Evolutionary conservation across 73 alveolate genomes (phyloP).

Genomic region (Uronychia setigera): DNA sequence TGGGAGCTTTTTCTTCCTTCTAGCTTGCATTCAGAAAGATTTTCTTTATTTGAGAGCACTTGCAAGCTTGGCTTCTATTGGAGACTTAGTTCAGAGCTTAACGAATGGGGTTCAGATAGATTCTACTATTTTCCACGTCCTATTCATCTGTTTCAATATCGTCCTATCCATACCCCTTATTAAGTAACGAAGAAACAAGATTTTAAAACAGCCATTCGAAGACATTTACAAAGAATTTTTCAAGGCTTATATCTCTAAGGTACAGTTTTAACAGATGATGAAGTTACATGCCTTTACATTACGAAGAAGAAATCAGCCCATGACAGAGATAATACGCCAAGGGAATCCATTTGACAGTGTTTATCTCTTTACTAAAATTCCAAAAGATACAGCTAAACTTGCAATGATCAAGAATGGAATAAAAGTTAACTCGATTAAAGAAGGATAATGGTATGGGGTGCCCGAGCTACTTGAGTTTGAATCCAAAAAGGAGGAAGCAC

Average conservation of each 20-base stretch:
- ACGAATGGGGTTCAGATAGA: not conserved
- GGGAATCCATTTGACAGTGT: conserved; percentile 19
- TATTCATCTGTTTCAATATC: not conserved
- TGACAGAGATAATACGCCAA: not conserved
- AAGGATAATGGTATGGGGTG: conserved; percentile 14
- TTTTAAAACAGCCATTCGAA: not conserved
- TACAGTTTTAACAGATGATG: not conserved
- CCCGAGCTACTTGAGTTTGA: conserved; percentile 13
- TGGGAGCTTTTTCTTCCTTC: not conserved
- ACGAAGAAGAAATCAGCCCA: conserved; percentile 2
- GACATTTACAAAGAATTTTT: not conserved
- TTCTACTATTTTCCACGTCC: not conserved
- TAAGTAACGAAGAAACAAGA: not conserved
- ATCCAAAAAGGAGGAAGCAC: not conserved
- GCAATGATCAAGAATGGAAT: not conserved
- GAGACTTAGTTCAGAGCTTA: not conserved
- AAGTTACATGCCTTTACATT: not conserved
- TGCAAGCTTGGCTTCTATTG: not conserved
- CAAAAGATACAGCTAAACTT: conserved; percentile 5
- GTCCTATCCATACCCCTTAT: not conserved
- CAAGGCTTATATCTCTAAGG: not conserved
- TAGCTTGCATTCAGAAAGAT: not conserved
- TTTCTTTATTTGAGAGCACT: not conserved
- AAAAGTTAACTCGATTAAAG: not conserved
- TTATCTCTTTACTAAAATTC: conserved; percentile 8